Evolutionary conservation across 2,329 filamentous ascomycete genomes (phyloP), one percentile per base, ranked within the genome.

Genomic region (Exophiala sp.): DNA sequence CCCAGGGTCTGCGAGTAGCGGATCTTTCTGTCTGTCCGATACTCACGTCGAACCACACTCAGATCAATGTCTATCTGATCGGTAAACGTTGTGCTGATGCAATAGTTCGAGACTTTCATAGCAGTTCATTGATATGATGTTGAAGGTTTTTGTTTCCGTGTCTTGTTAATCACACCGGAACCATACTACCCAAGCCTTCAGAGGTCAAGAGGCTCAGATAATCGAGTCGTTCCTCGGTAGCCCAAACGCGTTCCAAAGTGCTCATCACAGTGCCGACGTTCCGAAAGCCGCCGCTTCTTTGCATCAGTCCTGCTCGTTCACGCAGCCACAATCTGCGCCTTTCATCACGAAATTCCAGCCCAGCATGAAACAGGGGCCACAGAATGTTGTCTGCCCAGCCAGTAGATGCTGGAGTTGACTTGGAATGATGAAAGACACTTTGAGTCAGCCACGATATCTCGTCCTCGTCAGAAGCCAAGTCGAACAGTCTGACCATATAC

Each of bases 61-160:
- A 81, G 63, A 71, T 74, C 9, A 75, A 74, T 5, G 80, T 79
- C 1, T 83, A 82, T 65, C 67, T 80, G 2, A 77, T 77, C 2
- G 80, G 79, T 1, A 65, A 72, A 34, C 78, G 74, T 0, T 76
- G 73, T 34, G 79, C 76, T 0, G 36, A 32, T 29, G 11, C 9
- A 44, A 33, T 20, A 20, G 14, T 38, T 5, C n/a, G 7, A 12
- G n/a, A 41, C 10, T 14, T 11, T n/a, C 14, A 14, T 16, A 39
- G 18, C 16, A 12, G 11, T 11, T 24, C 21, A 24, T 24, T 3
- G 11, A 16, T 20, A 10, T 12, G 33, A 16, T 11, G 3, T 18
- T 48, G 33, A 16, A 40, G 10, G 12, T 38, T 33, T 3, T 40
- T 14, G 29, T n/a, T 5, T 38, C 16, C 10, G 3, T 38, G 9